Evolutionary conservation across 2,329 filamentous ascomycete species (phyloP), one percentile per base, ranked within the genome.

Genomic region (Clarireedia hainanense): DNA sequence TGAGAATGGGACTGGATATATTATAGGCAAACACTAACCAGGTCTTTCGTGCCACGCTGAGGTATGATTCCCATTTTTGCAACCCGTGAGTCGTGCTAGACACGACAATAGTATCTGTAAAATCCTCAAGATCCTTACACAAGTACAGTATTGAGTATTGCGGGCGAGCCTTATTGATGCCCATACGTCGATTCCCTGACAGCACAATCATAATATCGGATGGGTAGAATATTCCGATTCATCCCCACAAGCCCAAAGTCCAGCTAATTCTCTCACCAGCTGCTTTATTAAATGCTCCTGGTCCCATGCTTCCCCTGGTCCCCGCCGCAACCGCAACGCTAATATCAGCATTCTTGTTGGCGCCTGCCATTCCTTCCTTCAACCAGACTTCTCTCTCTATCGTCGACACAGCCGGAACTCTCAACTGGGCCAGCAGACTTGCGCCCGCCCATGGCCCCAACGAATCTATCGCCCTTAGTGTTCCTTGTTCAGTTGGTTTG

Each of bases 401-500:
- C 30, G 84, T 80, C 2, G 85, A 84, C 52, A 89, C 77, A 2
- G 86, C 83, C 37, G 82, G 80, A 4, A 89, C 76, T 56, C 85
- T 85, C 57, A 91, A 73, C 61, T 85, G 81, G 2, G 84, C 80
- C 17, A 87, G 72, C 53, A 92, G 67, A 67, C 86, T 90, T 3
- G 83, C 88, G 10, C 88, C 88, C 20, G 80, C 79, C 87, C 88
- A 92, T 2, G 87, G 74, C 0, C 88, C 88, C 1, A 91, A 71
- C 0, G 84, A 84, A 59, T 88, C 83, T 2, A 90, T 73, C 2
- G 79, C 84, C 26, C 88, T 78, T 40, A 91, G 73, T 27, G 76
- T 72, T 2, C 86, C 86, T 40, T 81, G 79, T 1, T 81, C 66
- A 5, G 68, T 58, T 4, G 67, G 71, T 47, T 72, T 74, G 54